Evolutionary conservation across 225 moss, liverwort and hornwort species (phyloP), one percentile per base, ranked within the genome.

Genomic region (Antitrichia curtipendula): DNA sequence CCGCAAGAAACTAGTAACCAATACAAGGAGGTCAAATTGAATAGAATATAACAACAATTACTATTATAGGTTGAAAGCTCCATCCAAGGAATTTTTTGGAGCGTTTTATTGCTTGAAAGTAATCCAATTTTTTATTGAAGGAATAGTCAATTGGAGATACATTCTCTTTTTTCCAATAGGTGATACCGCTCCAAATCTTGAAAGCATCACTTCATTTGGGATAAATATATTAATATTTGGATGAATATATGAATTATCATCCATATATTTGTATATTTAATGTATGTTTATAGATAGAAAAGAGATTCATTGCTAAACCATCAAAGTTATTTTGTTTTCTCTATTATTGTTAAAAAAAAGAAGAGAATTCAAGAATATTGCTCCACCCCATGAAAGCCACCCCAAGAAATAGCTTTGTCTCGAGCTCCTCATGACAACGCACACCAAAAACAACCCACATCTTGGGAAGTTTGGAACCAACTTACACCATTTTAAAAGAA

Each of bases 131-230:
- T 17, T 20, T 7, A 18, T 72, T 10, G 15, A 47, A 18, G 12
- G 19, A 47, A 29, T 29, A 29, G 6, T 29, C 50, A 50, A 14
- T 13, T 29, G 4, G 11, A 47, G 2, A 29, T 9, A 45, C 6
- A 45, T 29, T 45, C 1, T 1, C 6, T 0, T 29, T 72, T 72
- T 45, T 0, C 3, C 10, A 45, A 18, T 45, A 17, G 29, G 6
- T 72, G 3, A 72, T 18, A 17, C 6, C 0, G 1, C 2, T 72
- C 6, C 6, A 29, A 47, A 47, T 47, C 18, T 47, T 70, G 0
- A 1, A 5, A 28, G 9, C 17, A 28, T 10, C 0, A 15, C 18
- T 47, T 73, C 18, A 31, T 47, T 25, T 2, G 0, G 0, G 1
- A 29, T 29, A 18, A 10, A 47, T 29, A 3, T 1, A 73, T 47